These are phyloP conservation scores for Sabuloglossum arenarium DNA, from an alignment of 495 filamentous ascomycete species.

Conservation along the genomic window DNA sequence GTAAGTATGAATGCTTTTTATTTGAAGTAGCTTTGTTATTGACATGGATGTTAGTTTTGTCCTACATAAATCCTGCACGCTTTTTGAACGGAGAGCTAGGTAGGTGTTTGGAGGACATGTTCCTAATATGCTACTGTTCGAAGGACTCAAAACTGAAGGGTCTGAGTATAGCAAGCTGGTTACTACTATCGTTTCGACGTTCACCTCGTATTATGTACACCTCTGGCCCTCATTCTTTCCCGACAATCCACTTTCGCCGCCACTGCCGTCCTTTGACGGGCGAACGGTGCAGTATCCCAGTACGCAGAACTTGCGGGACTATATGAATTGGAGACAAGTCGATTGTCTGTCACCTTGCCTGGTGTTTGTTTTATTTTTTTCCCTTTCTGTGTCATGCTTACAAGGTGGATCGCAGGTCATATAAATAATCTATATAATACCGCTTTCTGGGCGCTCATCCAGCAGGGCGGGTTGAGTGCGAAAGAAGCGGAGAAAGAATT, in stretches of 20 bases:
- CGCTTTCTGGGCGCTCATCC: constrained; percentile 79
- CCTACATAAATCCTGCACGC: constrained; percentile 52
- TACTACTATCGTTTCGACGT: constrained; percentile 76
- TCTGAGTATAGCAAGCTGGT: constrained; percentile 50
- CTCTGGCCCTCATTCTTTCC: constrained; percentile 63
- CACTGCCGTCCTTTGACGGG: constrained; percentile 79
- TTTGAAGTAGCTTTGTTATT: not conserved
- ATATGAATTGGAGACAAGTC: constrained; percentile 91
- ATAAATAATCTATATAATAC: constrained; percentile 98
- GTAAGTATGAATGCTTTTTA: constrained; percentile 16
- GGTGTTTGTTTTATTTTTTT: constrained; percentile 2
- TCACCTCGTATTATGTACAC: constrained; percentile 78
- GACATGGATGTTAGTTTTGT: constrained; percentile 43
- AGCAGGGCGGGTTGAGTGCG: constrained; percentile 48
- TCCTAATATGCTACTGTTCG: not conserved
- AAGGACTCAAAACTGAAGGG: not conserved
- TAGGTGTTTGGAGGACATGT: constrained; percentile 20
- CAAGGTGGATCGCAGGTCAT: constrained; percentile 35
- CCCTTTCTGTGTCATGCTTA: not conserved
- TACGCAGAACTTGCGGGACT: constrained; percentile 62
- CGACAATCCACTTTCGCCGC: constrained; percentile 39
- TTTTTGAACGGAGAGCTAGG: constrained; percentile 79
- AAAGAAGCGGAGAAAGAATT: constrained; percentile 63
- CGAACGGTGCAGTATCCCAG: constrained; percentile 74
- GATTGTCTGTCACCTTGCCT: constrained; percentile 43